phyloP scores from a whole-genome alignment of 352 stramenopile species.

The Pythium apleroticum region DNA sequence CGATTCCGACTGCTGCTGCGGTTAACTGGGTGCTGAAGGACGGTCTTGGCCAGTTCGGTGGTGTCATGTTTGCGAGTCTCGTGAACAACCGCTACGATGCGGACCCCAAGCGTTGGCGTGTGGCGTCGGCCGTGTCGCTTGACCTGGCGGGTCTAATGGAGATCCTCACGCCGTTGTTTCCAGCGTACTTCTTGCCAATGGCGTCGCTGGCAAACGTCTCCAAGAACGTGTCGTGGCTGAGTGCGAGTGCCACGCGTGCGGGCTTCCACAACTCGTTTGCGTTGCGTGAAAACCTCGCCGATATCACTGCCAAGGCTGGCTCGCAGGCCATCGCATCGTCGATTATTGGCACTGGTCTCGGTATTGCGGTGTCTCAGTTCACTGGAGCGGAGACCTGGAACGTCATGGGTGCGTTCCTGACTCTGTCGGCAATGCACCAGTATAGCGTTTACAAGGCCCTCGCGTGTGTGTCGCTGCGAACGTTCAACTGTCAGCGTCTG shows the following conservation, averaged over 20 bases:
- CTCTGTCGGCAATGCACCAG: constrained; percentile 53
- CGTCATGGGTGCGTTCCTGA: constrained; percentile 50
- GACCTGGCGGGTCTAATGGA: constrained; percentile 93
- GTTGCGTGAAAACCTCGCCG: constrained; percentile 90
- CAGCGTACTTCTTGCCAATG: constrained; percentile 86
- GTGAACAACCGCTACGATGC: constrained; percentile 93
- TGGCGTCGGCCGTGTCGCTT: constrained; percentile 88
- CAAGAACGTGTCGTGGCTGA: constrained; percentile 97
- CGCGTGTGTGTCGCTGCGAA: constrained; percentile 55
- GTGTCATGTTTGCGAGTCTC: constrained; percentile 92
- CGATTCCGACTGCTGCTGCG: constrained; percentile 87
- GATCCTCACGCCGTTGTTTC: constrained; percentile 85
- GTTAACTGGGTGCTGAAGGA: constrained; percentile 98
- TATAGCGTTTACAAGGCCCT: constrained; percentile 64
- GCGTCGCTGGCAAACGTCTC: constrained; percentile 87
- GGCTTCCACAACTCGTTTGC: constrained; percentile 94
- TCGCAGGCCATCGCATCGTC: constrained; percentile 94
- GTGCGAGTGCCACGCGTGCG: constrained; percentile 91
- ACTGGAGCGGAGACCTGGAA: constrained; percentile 50
- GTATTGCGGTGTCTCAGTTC: constrained; percentile 63
- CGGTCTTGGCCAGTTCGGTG: constrained; percentile 94
- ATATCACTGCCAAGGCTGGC: constrained; percentile 96
- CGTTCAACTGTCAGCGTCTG: constrained; percentile 68
- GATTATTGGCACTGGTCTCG: constrained; percentile 70
- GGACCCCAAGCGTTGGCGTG: constrained; percentile 93